Evolutionary conservation across 371 early-diverging fungal species (phyloP).

Genomic region (Haplosporangium sp.): DNA sequence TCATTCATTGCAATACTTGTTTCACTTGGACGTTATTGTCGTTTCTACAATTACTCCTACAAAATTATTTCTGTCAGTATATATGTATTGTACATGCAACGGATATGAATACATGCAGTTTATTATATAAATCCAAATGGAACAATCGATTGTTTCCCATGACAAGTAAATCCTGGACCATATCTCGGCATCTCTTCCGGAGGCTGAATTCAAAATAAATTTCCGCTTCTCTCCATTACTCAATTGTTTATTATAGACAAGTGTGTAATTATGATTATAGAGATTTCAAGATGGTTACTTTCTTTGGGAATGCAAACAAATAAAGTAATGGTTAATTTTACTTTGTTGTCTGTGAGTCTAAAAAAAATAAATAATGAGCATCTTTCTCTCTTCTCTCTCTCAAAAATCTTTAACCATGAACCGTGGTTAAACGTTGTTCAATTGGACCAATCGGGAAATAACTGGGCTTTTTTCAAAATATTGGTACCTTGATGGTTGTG

Average conservation of each 20-base stretch:
- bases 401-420: neutral
- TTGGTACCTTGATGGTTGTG: neutral
- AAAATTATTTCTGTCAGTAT: too few species aligned
- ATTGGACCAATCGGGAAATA: conserved; percentile 10
- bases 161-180: conserved; percentile 23
- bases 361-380: too few species aligned
- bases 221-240: neutral
- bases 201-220: conserved; percentile 17
- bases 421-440: neutral
- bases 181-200: conserved; percentile 28
- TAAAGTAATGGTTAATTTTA: neutral
- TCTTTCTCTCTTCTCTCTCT: too few species aligned
- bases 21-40: too few species aligned
- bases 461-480: neutral
- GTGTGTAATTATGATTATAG: neutral
- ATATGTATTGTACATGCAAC: too few species aligned
- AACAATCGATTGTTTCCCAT: conserved; percentile 9
- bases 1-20: too few species aligned
- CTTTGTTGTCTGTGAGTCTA: neutral
- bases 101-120: neutral
- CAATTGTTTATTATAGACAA: neutral
- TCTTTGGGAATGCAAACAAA: conserved; percentile 1
- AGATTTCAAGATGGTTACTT: neutral
- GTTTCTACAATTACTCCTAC: too few species aligned
- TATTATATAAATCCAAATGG: neutral